Evolutionary conservation across 1,139 yeast species (phyloP), one percentile per base, ranked within the genome.

Genomic region (Yamadazyma pseudoaaseri): DNA sequence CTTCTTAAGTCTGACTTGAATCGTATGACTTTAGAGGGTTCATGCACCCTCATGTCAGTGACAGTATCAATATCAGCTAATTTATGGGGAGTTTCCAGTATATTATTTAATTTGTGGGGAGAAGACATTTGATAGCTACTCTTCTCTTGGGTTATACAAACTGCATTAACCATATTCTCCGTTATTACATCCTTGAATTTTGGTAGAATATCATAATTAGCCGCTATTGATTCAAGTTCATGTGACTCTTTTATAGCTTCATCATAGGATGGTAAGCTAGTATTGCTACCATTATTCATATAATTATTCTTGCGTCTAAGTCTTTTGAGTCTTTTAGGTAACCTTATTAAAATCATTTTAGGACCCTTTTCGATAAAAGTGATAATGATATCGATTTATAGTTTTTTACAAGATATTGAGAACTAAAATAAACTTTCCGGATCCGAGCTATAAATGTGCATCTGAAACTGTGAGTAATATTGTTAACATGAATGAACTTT

Each of bases 151-250:
- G n/a, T n/a, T n/a, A n/a, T n/a, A n/a, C n/a, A n/a, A n/a, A n/a
- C n/a, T n/a, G n/a, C n/a, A n/a, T n/a, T n/a, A n/a, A n/a, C n/a
- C n/a, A n/a, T n/a, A n/a, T n/a, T n/a, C n/a, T n/a, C n/a, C 21
- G 21, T 14, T 26, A 36, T 13, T 9, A 39, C 27, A 14, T 32
- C 35, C 16, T 33, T 30, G 22, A 39, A 39, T 21, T 36, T 26
- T 6, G 43, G 43, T 20, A 39, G 26, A 13, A 39, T 29, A 24
- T 39, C 43, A 15, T 31, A 39, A 5, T 34, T 20, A 5, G 17
- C 20, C n/a, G 20, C 22, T 22, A n/a, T 6, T 15, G 10, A 12
- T 8, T n/a, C 17, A 4, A 12, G n/a, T 6, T 26, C 30, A 26
- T 16, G 7, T 12, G 11, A 10, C 21, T n/a, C 5, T 13, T 23